Evolutionary conservation across 495 filamentous ascomycete genomes (phyloP).

Genomic region (Xylaria intraflava): DNA sequence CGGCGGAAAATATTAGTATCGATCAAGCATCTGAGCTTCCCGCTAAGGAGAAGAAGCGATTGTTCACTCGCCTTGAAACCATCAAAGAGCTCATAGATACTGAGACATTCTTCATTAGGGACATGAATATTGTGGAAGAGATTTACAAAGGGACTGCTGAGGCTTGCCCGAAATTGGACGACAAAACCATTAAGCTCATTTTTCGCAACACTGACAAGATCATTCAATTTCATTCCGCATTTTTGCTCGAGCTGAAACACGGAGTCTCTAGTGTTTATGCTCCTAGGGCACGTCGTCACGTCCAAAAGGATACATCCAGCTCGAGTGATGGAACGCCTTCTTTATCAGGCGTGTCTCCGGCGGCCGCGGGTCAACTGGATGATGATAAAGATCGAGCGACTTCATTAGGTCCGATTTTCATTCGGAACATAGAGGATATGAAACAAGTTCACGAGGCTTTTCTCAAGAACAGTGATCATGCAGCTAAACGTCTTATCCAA

Average conservation of each 20-base stretch:
- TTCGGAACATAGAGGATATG: slow-evolving; percentile 64
- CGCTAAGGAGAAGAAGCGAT: slow-evolving; percentile 38
- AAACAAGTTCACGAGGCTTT: slow-evolving; percentile 82
- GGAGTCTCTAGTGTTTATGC: slow-evolving; percentile 68
- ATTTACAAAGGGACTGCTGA: slow-evolving; percentile 95
- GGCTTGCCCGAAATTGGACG: slow-evolving; percentile 68
- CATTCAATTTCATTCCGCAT: slow-evolving; percentile 69
- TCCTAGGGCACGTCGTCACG: slow-evolving; percentile 39
- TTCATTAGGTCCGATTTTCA: slow-evolving; percentile 71
- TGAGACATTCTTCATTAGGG: slow-evolving; percentile 75
- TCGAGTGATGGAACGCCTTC: slow-evolving; percentile 26
- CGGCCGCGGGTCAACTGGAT: slow-evolving; percentile 28
- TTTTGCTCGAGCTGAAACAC: slow-evolving; percentile 71
- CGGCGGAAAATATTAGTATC: slow-evolving; percentile 21
- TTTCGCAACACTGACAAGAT: slow-evolving; percentile 89
- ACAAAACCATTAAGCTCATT: slow-evolving; percentile 75
- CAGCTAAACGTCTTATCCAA: slow-evolving; percentile 66
- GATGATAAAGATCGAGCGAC: slow-evolving; percentile 65
- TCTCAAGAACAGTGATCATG: slow-evolving; percentile 76
- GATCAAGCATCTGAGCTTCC: slow-evolving; percentile 20
- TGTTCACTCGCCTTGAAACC: slow-evolving; percentile 61
- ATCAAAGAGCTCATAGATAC: slow-evolving; percentile 91
- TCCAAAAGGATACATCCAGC: slow-evolving; percentile 28
- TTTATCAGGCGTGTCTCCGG: slow-evolving; percentile 21
- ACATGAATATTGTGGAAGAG: slow-evolving; percentile 93